phyloP scores from a whole-genome alignment of 2,329 filamentous ascomycete species.

The Microdochium bolleyi region DNA sequence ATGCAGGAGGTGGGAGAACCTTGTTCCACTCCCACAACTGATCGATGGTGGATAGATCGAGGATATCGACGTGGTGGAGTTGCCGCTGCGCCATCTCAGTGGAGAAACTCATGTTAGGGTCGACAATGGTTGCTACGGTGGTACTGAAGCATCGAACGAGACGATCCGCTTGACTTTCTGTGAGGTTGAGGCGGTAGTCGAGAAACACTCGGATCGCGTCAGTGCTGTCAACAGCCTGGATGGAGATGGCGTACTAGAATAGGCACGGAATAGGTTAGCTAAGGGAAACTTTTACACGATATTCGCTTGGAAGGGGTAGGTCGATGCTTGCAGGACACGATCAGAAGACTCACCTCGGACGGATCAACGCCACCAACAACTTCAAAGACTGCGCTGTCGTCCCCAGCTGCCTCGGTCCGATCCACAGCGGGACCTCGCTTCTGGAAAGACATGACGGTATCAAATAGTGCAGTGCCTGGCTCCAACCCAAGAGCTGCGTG shows the following conservation, averaged over 20 bases:
- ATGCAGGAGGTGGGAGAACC: neutral
- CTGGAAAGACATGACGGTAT: slow-evolving; percentile 1
- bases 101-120: neutral
- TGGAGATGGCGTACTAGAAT: neutral
- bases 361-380: neutral
- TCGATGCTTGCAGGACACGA: too few species aligned
- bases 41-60: neutral
- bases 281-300: too few species aligned
- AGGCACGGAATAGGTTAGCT: too few species aligned
- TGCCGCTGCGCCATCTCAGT: neutral
- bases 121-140: neutral
- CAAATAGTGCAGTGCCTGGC: slow-evolving; percentile 1
- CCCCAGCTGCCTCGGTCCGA: neutral
- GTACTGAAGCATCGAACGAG: neutral
- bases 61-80: neutral
- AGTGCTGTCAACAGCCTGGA: neutral
- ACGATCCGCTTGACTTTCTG: neutral
- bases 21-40: neutral
- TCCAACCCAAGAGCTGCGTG: slow-evolving; percentile 5
- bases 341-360: neutral
- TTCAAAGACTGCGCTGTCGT: neutral
- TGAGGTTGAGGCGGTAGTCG: neutral
- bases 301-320: too few species aligned
- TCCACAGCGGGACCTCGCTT: neutral
- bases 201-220: neutral